Percentiles rank a stretch among this genome's conserved stretches.
Conservation (phyloP, 2,329 filamentous ascomycete genomes). For the Beauveria sp. region DNA sequence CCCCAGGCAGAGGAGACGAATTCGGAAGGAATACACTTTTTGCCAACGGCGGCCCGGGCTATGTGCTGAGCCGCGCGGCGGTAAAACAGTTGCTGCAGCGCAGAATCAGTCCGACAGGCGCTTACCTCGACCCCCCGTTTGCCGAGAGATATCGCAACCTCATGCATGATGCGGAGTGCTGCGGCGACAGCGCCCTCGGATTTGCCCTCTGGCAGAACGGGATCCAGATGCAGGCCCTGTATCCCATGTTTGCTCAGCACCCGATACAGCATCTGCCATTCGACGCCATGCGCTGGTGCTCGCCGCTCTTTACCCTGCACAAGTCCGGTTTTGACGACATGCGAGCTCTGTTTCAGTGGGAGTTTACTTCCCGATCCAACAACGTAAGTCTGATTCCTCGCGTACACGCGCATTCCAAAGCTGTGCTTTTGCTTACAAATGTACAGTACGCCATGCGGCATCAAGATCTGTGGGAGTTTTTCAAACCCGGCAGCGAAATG, state of each 20-base stretch:
- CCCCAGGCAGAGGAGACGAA: conserved; percentile 1
- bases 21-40: conserved; percentile 2
- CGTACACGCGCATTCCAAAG: too few relatives aligned
- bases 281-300: conserved; percentile 12
- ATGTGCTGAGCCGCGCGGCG: conserved; percentile 13
- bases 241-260: conserved; percentile 13
- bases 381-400: background rate
- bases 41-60: conserved; percentile 14
- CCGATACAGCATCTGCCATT: conserved; percentile 1
- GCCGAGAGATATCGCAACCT: conserved; percentile 4
- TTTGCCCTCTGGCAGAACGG: conserved; percentile 5
- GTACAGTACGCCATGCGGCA: conserved; percentile 2
- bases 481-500: background rate
- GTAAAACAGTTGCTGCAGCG: conserved; percentile 13
- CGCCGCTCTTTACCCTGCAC: conserved; percentile 13
- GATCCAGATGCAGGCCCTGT: conserved; percentile 11
- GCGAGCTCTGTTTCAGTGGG: conserved; percentile 12
- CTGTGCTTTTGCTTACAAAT: background rate
- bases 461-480: conserved; percentile 7
- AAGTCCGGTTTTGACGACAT: conserved; percentile 9
- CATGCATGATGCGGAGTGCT: conserved; percentile 10
- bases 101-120: background rate
- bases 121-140: conserved; percentile 7
- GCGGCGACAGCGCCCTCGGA: conserved; percentile 12
- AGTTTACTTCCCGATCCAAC: conserved; percentile 9